Base-by-base conservation (phyloP, 208 protist genomes). In the Crithidia bombi region DNA sequence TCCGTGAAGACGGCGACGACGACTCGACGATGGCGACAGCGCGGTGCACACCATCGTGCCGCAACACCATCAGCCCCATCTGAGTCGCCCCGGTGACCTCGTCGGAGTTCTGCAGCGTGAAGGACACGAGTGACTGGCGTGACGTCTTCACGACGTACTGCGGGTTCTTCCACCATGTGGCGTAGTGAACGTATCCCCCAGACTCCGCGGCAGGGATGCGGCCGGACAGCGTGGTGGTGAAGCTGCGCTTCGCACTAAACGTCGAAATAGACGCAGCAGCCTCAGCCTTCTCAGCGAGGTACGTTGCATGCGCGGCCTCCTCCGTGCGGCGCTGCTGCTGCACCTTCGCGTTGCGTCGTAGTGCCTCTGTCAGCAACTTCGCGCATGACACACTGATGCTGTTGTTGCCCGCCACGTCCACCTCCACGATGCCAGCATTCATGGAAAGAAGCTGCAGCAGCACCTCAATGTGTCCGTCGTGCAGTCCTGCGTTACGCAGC, bases 161-260 rank as follows among this genome's bases (percentile, higher is more conserved):
- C 12, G 81, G 83, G 70, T 94, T 96, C 30, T 82, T 77, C 83
- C 87, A 90, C 90, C 92, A 96, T n/a, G 89, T 91, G 54, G 87
- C 65, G 68, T 85, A 96, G 69, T 92, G 83, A 17, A 90, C 64
- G 69, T 87, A 81, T 12, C 92, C 92, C 33, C 92, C 92, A 7
- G 89, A 92, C 50, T 73, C 78, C 12, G 80, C 78, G 5, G 51
- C 56, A 12, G 72, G 46, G 38, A 91, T 44, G 26, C 65, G 62
- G 47, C 66, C 86, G 11, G 47, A 11, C 38, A 95, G 50, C 19
- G 73, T 36, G 11, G 82, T 78, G 23, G 74, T 57, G 54, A 77
- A 89, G 28, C 47, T 52, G 25, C 70, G 57, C n/a, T 19, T 11
- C 0, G 26, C 12, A 1, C 44, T 35, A 7, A 32, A 17, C 25